Base-by-base conservation (phyloP, 495 filamentous ascomycete species). In the Xylaria longipes region DNA sequence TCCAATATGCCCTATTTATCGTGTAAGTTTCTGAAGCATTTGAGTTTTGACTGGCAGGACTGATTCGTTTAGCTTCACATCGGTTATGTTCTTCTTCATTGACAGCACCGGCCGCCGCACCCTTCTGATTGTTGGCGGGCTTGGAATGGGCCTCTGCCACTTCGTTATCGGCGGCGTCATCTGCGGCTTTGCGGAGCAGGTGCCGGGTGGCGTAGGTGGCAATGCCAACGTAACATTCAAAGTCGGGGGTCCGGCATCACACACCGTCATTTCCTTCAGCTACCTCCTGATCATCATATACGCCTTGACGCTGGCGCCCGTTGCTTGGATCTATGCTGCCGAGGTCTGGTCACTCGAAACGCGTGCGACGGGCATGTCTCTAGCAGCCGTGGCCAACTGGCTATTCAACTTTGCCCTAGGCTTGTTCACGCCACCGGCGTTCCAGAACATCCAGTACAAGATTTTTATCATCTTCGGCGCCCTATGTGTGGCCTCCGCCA, bases 1-100 rank as follows among this genome's bases (percentile, higher is more conserved):
- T 93, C 58, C 91, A 93, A 77, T 94, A 93, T 77, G 91, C 91
- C 8, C 83, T 94, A 22, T 93, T 94, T 81, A 89, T 94, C 71
- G 83, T 92, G 76, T 76, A 75, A 74, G 76, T 72, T 37, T 6
- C 39, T 41, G 14, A 63, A 0, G 17, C 25, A 35, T 12, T 58
- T 1, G 50, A n/a, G 35, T 9, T 1, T 43, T 64, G 22, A 25
- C 33, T 33, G 11, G 15, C 31, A 11, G 29, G 67, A 20, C 74
- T 52, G 27, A 69, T 73, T 91, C 71, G 87, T 89, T 64, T 86
- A 88, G 76, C 72, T 91, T 90, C 50, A 93, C 91, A 1, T 83
- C 86, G 11, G 74, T 89, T 65, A 90, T 90, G 75, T 91, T 91
- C 77, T 88, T 91, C 69, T 90, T 89, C 78, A 92, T 94, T 77